phyloP scores from a whole-genome alignment of 2,329 filamentous ascomycete species.

The Cladorrhinum sp. region DNA sequence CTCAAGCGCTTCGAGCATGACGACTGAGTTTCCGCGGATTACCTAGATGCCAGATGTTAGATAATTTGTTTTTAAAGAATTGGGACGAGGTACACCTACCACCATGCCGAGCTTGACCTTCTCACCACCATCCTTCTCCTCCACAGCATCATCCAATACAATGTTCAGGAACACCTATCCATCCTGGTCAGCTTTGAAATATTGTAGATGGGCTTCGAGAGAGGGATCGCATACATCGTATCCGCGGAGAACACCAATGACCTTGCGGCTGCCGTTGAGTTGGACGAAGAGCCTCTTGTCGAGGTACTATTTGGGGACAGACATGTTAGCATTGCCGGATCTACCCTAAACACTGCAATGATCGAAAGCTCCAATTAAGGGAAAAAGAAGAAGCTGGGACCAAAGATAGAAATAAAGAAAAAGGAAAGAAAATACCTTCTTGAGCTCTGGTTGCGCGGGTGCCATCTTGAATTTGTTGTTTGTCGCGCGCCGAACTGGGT shows the following conservation, averaged over 20 bases:
- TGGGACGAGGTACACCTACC: too few relatives aligned
- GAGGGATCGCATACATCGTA: slow-evolving; percentile 74
- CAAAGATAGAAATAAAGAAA: neutral
- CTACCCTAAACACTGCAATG: too few relatives aligned
- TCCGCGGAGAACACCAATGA: slow-evolving; percentile 87
- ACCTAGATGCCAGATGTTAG: slow-evolving; percentile 54
- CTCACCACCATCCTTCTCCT: slow-evolving; percentile 89
- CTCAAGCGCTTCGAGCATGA: slow-evolving; percentile 87
- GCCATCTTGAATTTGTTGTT: slow-evolving; percentile 65
- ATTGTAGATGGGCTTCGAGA: neutral
- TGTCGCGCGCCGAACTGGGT: slow-evolving; percentile 9
- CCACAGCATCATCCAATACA: slow-evolving; percentile 92
- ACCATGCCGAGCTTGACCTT: slow-evolving; percentile 91
- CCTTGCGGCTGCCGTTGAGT: slow-evolving; percentile 95
- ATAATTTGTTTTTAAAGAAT: too few relatives aligned
- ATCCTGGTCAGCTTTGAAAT: neutral
- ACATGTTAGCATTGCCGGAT: slow-evolving; percentile 10
- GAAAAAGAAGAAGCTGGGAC: too few relatives aligned
- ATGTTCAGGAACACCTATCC: slow-evolving; percentile 93
- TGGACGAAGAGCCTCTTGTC: slow-evolving; percentile 99
- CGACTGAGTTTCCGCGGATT: slow-evolving; percentile 95
- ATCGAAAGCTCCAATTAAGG: too few relatives aligned
- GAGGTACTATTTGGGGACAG: slow-evolving; percentile 68
- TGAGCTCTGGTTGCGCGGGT: slow-evolving; percentile 97
- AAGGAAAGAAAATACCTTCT: slow-evolving; percentile 66